Evolutionary conservation across 2,329 filamentous ascomycete species (phyloP).

Genomic region (Ceratocystis variospora): DNA sequence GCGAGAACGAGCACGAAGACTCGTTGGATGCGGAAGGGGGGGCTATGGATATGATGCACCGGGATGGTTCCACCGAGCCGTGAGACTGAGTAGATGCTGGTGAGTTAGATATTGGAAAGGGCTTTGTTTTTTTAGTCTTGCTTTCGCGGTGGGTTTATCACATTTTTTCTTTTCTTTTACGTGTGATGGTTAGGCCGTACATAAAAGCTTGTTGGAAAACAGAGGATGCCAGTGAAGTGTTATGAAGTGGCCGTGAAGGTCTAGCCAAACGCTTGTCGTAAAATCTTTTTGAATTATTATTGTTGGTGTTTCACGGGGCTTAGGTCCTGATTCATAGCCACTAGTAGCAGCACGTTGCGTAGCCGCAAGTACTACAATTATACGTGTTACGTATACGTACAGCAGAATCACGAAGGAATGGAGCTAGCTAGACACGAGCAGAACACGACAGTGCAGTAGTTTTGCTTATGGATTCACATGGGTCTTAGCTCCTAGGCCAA

Average conservation of each 20-base stretch:
- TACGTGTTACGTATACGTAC: no score
- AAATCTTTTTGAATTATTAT: no score
- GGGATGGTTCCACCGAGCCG: background rate
- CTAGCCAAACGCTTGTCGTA: background rate
- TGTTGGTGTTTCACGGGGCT: no score
- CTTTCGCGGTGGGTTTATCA: background rate
- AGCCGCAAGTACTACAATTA: no score
- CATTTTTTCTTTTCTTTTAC: background rate
- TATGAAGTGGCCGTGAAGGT: background rate
- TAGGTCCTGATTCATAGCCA: no score
- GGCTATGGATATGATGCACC: constrained; percentile 24
- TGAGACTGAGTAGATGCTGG: background rate
- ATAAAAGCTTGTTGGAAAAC: constrained; percentile 2
- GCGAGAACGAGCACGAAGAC: constrained; percentile 17
- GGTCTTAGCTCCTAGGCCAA: no score
- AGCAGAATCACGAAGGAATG: no score
- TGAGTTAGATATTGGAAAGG: background rate
- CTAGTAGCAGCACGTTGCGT: no score
- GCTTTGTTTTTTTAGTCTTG: background rate
- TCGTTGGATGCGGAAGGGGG: constrained; percentile 23
- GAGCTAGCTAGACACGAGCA: no score
- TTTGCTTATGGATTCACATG: no score
- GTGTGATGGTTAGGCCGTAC: background rate
- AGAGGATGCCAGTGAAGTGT: background rate
- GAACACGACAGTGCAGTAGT: no score